Percentiles rank a stretch among this genome's conserved stretches.
Evolutionary conservation across 371 early-diverging fungal species (phyloP).

Genomic region (Mucor racemosus): DNA sequence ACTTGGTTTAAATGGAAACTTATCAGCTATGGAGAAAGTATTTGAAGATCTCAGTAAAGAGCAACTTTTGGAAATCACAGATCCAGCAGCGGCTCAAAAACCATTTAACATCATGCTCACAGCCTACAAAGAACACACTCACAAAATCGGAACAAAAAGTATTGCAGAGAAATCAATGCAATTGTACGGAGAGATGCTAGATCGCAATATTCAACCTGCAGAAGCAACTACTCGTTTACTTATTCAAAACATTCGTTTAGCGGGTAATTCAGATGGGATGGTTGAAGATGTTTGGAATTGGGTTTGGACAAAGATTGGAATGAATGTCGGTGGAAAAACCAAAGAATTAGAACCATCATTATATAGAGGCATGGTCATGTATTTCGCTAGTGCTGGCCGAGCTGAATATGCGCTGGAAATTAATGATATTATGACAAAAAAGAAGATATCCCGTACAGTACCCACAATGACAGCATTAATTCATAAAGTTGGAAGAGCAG

Average conservation of each 20-base stretch:
- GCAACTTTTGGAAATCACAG: constrained; percentile 11
- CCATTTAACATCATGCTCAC: constrained; percentile 42
- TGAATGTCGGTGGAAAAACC: constrained; percentile 27
- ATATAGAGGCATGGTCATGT: constrained; percentile 40
- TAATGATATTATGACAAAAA: constrained; percentile 45
- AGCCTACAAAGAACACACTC: constrained; percentile 35
- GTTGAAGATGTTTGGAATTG: constrained; percentile 43
- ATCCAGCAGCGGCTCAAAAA: constrained; percentile 27
- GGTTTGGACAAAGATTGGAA: constrained; percentile 41
- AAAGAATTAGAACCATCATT: constrained; percentile 32
- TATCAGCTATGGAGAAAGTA: constrained; percentile 45
- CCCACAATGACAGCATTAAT: constrained; percentile 48
- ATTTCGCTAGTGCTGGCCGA: constrained; percentile 45
- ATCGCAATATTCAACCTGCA: constrained; percentile 31
- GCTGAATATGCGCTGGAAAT: constrained; percentile 46
- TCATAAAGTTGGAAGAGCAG: constrained; percentile 52
- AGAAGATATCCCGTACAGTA: constrained; percentile 33
- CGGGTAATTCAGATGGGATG: constrained; percentile 22
- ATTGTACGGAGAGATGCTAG: constrained; percentile 40
- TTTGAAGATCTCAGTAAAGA: constrained; percentile 34
- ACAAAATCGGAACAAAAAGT: constrained; percentile 19
- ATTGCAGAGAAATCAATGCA: constrained; percentile 39
- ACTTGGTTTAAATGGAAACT: constrained; percentile 42
- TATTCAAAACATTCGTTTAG: constrained; percentile 34
- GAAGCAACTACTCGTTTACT: constrained; percentile 24